Base-by-base conservation (phyloP, 208 protist species). In the Leishmania tarentolae region DNA sequence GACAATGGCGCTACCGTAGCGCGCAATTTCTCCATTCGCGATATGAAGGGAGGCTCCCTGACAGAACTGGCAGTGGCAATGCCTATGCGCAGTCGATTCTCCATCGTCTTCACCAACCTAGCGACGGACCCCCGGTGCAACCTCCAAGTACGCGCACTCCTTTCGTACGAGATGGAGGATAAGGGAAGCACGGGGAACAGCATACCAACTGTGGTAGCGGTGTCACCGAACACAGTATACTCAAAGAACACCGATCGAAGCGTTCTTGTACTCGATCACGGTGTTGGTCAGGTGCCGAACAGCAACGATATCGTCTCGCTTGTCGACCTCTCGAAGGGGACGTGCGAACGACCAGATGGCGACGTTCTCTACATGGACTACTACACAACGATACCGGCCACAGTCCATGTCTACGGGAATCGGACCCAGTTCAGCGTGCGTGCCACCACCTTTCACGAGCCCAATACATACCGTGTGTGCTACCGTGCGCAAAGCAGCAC, bases 41-140 rank as follows among this genome's bases (percentile, higher is more conserved):
- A 95, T 75, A 79, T 93, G 57, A 84, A 40, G 24, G 89, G 88
- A 28, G 91, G 93, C 15, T 96, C 93, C 2, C 81, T 96, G 35
- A 74, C 71, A 35, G 76, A 81, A 50, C 19, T 93, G 76, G 83
- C 83, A 3, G 76, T 87, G 72, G 86, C 83, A 46, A 68, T 92
- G 75, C 79, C 86, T 7, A 72, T 75, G 13, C 37, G 19, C 47
- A 87, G 83, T 69, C 21, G 37, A 3, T 88, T 92, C 78, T 92
- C 90, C 13, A 52, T 94, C 40, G 82, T 92, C 42, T 91, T 96
- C 75, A 90, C 83, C 31, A 96, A 96, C 79, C 78, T 83, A 17
- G 90, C 79, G 13, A 76, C 72, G 3, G 85, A 89, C 65, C 17
- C 42, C 13, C 57, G 63, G 6, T 96, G 93, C 83, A 80, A 77